A percentile compares a stretch with the other conserved stretches of the same genome.
phyloP scores from a whole-genome alignment of 805 yeast genomes.

The Cyberlindnera bimundalis region DNA sequence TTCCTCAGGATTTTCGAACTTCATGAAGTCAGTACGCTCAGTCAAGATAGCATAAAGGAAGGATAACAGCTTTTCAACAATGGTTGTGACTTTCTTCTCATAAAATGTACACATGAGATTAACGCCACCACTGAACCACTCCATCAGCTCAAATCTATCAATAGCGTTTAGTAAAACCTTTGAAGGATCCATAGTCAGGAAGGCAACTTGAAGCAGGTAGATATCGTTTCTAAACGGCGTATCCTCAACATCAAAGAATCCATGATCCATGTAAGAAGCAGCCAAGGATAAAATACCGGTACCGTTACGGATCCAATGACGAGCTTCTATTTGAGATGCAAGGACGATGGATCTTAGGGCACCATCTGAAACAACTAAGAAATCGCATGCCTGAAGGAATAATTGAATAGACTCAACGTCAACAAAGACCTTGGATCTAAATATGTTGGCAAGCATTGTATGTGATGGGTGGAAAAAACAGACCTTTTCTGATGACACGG shows the following conservation, averaged over 20 bases:
- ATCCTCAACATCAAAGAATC: constrained; percentile 35
- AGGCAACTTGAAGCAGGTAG: constrained; percentile 59
- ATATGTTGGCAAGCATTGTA: constrained; percentile 43
- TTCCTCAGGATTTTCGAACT: constrained; percentile 32
- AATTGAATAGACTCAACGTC: constrained; percentile 1
- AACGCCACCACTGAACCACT: constrained; percentile 43
- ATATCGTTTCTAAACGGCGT: constrained; percentile 69
- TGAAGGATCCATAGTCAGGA: constrained; percentile 48
- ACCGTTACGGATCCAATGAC: constrained; percentile 78
- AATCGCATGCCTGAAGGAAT: constrained; percentile 29
- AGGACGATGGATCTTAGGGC: constrained; percentile 59
- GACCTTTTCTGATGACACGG: constrained; percentile 46
- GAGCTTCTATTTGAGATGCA: constrained; percentile 56
- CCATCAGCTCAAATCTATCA: constrained; percentile 58
- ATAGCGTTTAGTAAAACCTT: constrained; percentile 52
- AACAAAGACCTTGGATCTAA: constrained; percentile 1
- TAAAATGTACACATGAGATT: constrained; percentile 41
- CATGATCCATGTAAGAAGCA: constrained; percentile 40
- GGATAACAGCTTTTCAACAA: constrained; percentile 77
- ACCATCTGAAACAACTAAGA: constrained; percentile 49
- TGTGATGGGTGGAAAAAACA: constrained; percentile 61
- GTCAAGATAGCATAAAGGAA: constrained; percentile 66
- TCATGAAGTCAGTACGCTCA: constrained; percentile 61
- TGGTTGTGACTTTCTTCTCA: constrained; percentile 46
- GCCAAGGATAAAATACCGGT: constrained; percentile 48